Evolutionary conservation across 1,284 basidiomycete species (phyloP).

Genomic region (Cystobasidium slooffiae): DNA sequence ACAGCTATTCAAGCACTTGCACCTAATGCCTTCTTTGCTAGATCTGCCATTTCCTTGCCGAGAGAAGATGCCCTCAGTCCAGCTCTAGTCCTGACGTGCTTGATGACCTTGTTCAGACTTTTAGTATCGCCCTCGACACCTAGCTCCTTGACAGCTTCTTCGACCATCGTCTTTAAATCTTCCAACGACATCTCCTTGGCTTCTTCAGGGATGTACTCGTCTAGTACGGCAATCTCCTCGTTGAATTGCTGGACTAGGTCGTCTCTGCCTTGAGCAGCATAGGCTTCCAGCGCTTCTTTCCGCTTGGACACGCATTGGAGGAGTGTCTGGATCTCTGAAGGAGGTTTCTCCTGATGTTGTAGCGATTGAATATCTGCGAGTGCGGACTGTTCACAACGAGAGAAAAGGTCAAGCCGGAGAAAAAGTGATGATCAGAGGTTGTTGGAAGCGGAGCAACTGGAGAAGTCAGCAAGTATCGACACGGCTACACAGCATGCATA

Average conservation of each 20-base stretch:
- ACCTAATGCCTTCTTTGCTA: slow-evolving; percentile 33
- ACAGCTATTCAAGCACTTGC: not conserved
- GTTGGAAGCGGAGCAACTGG: too few species aligned
- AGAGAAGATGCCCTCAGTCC: slow-evolving; percentile 27
- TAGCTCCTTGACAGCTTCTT: slow-evolving; percentile 29
- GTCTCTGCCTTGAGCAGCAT: slow-evolving; percentile 18
- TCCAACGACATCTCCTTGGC: slow-evolving; percentile 31
- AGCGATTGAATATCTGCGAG: slow-evolving; percentile 40
- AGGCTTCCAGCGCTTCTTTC: slow-evolving; percentile 34
- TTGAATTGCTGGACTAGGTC: slow-evolving; percentile 36
- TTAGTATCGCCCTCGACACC: slow-evolving; percentile 4
- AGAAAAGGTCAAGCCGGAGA: not conserved
- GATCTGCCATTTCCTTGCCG: slow-evolving; percentile 37
- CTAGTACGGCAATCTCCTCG: slow-evolving; percentile 30
- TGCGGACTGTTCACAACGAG: slow-evolving; percentile 20
- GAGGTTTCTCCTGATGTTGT: slow-evolving; percentile 40
- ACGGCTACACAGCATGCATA: too few species aligned
- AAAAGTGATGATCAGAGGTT: not conserved
- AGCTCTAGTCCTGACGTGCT: slow-evolving; percentile 32
- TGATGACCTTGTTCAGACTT: slow-evolving; percentile 27
- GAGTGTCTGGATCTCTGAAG: slow-evolving; percentile 36
- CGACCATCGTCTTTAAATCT: slow-evolving; percentile 14
- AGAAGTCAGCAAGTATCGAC: too few species aligned
- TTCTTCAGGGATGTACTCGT: slow-evolving; percentile 40
- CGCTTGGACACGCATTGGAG: slow-evolving; percentile 28